Evolutionary conservation across 192 early-diverging fungal genomes (phyloP), one percentile per base, ranked within the genome.

Genomic region (Phycomyces nitens): DNA sequence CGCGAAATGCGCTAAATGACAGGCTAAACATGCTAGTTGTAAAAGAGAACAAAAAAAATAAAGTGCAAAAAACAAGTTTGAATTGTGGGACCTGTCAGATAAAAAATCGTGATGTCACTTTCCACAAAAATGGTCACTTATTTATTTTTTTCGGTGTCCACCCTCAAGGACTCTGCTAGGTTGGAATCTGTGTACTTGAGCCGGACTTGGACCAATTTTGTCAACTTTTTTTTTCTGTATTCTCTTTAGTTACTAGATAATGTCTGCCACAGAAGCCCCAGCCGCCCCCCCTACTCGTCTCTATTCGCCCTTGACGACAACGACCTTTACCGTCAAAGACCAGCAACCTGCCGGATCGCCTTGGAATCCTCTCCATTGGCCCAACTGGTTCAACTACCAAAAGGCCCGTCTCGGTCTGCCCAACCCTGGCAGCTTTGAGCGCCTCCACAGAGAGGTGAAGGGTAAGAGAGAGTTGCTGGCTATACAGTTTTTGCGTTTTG

Each of bases 341-440:
- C 53, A 62, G 29, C 53, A 56, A 16, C 68, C 68, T 41, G 22
- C 68, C 15, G 68, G 68, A 16, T 66, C 68, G 8, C 43, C 69
- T 39, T 71, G 50, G 59, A 76, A 71, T 40, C 65, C 69, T 40
- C 50, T 71, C 22, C 49, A 59, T 34, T 76, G 74, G 74, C 60
- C 51, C 58, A 22, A 58, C 43, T 70, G 65, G 49, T 64, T 76
- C 22, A 56, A 52, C 42, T 66, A 74, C 5, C 80, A 83, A 39
- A 70, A 64, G 57, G 56, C 74, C 15, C 56, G 56, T 10, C 72
- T 88, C 23, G 76, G 86, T 62, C 75, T 96, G 60, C 84, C 86
- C n/a, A 85, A 84, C 69, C 92, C 93, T 20, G 94, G 92, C 60
- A 85, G 73, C 60, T 93, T 84, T 68, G 94, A 96, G 76, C 78